phyloP scores from a whole-genome alignment of 176 grass and related monocot genomes.

The Typha latifolia region DNA sequence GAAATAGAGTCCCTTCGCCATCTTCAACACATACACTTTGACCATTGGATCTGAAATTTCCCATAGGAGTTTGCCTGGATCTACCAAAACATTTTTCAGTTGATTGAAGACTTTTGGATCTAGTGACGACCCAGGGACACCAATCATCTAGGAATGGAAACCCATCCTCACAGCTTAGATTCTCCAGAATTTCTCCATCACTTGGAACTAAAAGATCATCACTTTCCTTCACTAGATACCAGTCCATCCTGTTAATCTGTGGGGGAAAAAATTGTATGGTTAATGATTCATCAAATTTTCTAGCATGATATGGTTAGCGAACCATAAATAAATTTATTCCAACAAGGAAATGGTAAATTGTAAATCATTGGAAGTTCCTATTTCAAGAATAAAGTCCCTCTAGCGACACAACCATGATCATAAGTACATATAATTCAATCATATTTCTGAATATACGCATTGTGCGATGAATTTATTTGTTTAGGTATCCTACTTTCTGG shows the following conservation, averaged over 20 bases:
- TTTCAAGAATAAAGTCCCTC: too few relatives aligned
- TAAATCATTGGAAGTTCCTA: too few relatives aligned
- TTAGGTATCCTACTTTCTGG: too few relatives aligned
- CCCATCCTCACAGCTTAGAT: conserved; percentile 12
- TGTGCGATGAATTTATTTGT: too few relatives aligned
- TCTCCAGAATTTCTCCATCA: conserved; percentile 18
- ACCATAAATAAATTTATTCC: background rate
- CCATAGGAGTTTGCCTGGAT: background rate
- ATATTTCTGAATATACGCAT: too few relatives aligned
- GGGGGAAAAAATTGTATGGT: background rate
- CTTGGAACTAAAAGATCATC: conserved; percentile 4
- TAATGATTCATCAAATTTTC: background rate
- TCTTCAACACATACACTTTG: background rate
- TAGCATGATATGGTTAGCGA: too few relatives aligned
- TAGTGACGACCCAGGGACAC: conserved; percentile 16
- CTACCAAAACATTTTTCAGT: background rate
- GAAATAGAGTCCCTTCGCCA: background rate
- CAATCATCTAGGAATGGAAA: conserved; percentile 14
- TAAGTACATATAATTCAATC: too few relatives aligned
- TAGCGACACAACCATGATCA: too few relatives aligned
- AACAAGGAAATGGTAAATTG: background rate
- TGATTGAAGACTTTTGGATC: conserved; percentile 1
- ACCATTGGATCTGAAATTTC: background rate
- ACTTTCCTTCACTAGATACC: conserved; percentile 20
- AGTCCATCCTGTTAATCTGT: conserved; percentile 37